Conservation (phyloP, 441 rosid genomes). For the Hura crepitans region DNA sequence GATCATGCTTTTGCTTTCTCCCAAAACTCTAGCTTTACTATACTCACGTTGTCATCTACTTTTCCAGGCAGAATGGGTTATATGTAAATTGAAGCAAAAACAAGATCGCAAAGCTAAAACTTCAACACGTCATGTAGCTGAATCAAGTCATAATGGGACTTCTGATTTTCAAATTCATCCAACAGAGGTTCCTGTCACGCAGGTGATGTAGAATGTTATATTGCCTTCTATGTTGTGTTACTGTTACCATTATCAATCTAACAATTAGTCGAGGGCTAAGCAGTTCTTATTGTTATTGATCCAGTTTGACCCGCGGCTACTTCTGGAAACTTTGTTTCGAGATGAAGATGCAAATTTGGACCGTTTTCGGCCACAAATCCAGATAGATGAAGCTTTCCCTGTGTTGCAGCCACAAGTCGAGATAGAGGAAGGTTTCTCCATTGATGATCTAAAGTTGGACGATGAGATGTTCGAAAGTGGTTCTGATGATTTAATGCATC, state of each 20-base stretch:
- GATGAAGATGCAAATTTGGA: neutral
- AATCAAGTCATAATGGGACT: neutral
- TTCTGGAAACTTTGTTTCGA: neutral
- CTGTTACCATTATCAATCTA: neutral
- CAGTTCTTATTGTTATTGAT: neutral
- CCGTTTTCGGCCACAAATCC: neutral
- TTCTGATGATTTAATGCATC: neutral
- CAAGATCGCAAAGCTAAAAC: constrained; percentile 5
- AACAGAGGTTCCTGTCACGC: neutral
- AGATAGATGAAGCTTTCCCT: neutral
- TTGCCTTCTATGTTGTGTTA: neutral
- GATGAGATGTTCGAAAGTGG: neutral
- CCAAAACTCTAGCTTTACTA: neutral
- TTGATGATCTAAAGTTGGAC: neutral
- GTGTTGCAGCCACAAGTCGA: neutral
- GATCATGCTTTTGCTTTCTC: too few relatives aligned
- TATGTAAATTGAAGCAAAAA: constrained; percentile 31
- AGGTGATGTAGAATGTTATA: constrained; percentile 8
- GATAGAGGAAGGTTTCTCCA: constrained; percentile 9
- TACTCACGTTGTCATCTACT: constrained; percentile 3
- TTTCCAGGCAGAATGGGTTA: constrained; percentile 12
- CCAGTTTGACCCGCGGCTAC: neutral
- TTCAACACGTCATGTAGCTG: constrained; percentile 14
- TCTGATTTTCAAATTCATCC: constrained; percentile 2
- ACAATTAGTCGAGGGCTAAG: neutral